Evolutionary conservation across 2,329 filamentous ascomycete species (phyloP).

Genomic region (Cadophora sp.): DNA sequence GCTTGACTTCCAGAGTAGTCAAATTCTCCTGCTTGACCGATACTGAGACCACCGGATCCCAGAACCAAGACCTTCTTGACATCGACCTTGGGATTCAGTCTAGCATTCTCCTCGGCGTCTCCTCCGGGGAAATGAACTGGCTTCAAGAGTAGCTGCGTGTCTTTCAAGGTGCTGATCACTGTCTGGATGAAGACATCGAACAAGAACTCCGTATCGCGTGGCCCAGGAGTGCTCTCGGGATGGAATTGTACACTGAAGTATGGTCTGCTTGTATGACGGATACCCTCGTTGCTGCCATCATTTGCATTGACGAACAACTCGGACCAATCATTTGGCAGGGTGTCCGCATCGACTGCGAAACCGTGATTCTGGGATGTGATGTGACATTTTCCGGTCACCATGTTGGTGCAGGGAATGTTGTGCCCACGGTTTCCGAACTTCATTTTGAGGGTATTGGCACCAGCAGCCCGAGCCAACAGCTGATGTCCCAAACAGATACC

Average conservation of each 20-base stretch:
- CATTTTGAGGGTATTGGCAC: conserved; percentile 90
- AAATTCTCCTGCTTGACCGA: conserved; percentile 97
- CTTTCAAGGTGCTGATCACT: conserved; percentile 73
- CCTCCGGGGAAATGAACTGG: conserved; percentile 90
- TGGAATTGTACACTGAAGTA: conserved; percentile 99
- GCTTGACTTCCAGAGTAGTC: conserved; percentile 98
- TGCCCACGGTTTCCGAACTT: conserved; percentile 99
- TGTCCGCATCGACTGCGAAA: conserved; percentile 85
- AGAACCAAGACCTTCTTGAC: conserved; percentile 96
- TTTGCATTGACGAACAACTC: conserved; percentile 99
- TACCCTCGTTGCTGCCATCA: conserved; percentile 97
- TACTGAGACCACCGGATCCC: conserved; percentile 93
- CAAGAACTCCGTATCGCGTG: conserved; percentile 92
- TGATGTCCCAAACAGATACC: conserved; percentile 97
- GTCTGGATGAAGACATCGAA: conserved; percentile 96
- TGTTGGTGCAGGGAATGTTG: conserved; percentile 97
- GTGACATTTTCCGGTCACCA: conserved; percentile 95
- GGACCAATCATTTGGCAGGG: conserved; percentile 80
- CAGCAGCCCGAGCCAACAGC: conserved; percentile 85
- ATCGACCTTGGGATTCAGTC: conserved; percentile 76
- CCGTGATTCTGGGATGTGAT: conserved; percentile 99
- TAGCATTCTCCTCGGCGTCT: conserved; percentile 78
- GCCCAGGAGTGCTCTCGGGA: conserved; percentile 94
- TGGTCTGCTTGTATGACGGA: conserved; percentile 82
- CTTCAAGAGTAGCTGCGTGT: conserved; percentile 69